Evolutionary conservation across 2,329 filamentous ascomycete genomes (phyloP).

Genomic region (Penicillium crustosum): DNA sequence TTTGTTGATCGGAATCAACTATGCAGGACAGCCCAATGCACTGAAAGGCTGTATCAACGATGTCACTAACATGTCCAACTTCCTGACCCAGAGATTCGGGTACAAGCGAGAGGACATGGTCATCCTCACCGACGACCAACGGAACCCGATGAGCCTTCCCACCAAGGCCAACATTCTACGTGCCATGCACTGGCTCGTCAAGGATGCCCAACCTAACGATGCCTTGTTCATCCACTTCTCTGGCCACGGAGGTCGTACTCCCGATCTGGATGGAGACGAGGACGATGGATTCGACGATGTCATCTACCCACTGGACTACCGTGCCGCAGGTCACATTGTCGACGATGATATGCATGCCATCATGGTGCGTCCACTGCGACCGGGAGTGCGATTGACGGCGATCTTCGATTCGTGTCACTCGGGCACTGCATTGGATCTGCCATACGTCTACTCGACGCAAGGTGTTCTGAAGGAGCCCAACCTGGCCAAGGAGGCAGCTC

Average conservation of each 20-base stretch:
- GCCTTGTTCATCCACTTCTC: slow-evolving; percentile 97
- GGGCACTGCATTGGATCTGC: slow-evolving; percentile 64
- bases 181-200: slow-evolving; percentile 98
- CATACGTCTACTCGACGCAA: slow-evolving; percentile 67
- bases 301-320: slow-evolving; percentile 74
- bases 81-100: slow-evolving; percentile 78
- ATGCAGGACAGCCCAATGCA: slow-evolving; percentile 87
- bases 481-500: slow-evolving; percentile 65
- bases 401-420: slow-evolving; percentile 70
- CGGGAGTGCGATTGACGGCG: slow-evolving; percentile 77
- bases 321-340: slow-evolving; percentile 68
- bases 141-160: slow-evolving; percentile 94
- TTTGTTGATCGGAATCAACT: slow-evolving; percentile 91
- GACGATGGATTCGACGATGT: slow-evolving; percentile 74
- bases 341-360: slow-evolving; percentile 76
- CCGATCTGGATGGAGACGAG: slow-evolving; percentile 72
- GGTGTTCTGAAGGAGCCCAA: slow-evolving; percentile 68
- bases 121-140: slow-evolving; percentile 90
- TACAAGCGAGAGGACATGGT: slow-evolving; percentile 98
- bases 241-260: slow-evolving; percentile 74
- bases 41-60: slow-evolving; percentile 94
- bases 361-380: slow-evolving; percentile 73
- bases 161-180: slow-evolving; percentile 92
- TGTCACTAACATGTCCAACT: slow-evolving; percentile 92
- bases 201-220: slow-evolving; percentile 87